A percentile compares a stretch with the other conserved stretches of the same genome.
Conservation (phyloP, 306 rosid genomes). For the Fragaria iinumae region DNA sequence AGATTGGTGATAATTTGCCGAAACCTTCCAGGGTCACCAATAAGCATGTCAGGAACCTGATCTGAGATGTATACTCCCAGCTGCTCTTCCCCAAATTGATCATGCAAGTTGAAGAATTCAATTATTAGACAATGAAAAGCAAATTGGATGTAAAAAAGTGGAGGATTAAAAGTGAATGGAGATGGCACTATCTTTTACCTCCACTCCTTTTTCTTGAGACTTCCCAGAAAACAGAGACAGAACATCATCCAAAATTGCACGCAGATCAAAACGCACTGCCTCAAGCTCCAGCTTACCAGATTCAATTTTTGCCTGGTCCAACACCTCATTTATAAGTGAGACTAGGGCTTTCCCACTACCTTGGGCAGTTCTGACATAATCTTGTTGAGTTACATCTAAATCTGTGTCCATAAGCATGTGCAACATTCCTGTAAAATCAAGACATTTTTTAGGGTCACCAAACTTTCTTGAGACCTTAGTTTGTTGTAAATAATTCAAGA, state of each 20-base stretch:
- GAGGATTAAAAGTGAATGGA: neutral
- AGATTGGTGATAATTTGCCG: constrained; percentile 86
- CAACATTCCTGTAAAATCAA: constrained; percentile 81
- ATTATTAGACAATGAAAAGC: constrained; percentile 24
- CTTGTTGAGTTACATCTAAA: constrained; percentile 86
- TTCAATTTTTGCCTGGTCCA: constrained; percentile 98
- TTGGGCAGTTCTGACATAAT: constrained; percentile 86
- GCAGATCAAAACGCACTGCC: constrained; percentile 72
- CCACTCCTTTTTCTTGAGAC: constrained; percentile 92
- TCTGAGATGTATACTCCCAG: constrained; percentile 82
- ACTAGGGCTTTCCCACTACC: constrained; percentile 95
- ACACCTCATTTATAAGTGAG: constrained; percentile 85
- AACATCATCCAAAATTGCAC: constrained; percentile 81
- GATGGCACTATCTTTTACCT: constrained; percentile 54
- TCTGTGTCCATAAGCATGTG: constrained; percentile 96
- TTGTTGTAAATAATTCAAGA: constrained; percentile 1
- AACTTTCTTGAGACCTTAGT: constrained; percentile 4
- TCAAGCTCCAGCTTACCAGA: constrained; percentile 96
- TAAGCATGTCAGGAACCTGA: constrained; percentile 70
- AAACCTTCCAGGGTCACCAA: constrained; percentile 89
- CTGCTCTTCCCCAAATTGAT: constrained; percentile 45
- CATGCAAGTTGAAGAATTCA: constrained; percentile 23
- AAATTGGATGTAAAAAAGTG: neutral
- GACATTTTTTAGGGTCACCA: constrained; percentile 24
- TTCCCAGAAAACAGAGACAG: constrained; percentile 88